phyloP scores from a whole-genome alignment of 352 stramenopile genomes.

The Pythium pyrilobum region DNA sequence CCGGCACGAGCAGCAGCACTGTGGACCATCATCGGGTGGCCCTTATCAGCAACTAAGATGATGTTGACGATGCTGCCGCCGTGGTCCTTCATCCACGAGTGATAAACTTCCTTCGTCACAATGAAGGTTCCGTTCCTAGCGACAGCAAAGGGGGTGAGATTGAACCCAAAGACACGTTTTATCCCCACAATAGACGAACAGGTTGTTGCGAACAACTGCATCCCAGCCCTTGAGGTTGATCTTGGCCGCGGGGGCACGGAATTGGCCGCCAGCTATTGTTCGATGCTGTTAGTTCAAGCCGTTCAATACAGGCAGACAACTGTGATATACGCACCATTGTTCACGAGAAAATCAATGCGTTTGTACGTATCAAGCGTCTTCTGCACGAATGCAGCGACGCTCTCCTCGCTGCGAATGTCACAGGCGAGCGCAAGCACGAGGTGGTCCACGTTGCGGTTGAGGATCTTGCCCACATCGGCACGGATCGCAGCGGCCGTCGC shows the following conservation, averaged over 20 bases:
- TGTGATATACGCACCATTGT: conserved; percentile 57
- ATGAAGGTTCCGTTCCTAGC: conserved; percentile 76
- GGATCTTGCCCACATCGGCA: conserved; percentile 25
- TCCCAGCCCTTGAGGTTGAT: conserved; percentile 87
- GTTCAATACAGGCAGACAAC: background rate
- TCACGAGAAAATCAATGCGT: conserved; percentile 89
- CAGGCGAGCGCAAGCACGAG: conserved; percentile 38
- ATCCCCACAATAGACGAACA: conserved; percentile 30
- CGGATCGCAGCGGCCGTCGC: conserved; percentile 45
- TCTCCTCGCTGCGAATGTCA: conserved; percentile 58
- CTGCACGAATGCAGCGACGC: conserved; percentile 58
- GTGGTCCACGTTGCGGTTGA: conserved; percentile 18
- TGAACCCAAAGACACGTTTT: no score
- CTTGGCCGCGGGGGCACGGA: conserved; percentile 80
- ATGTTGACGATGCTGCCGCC: conserved; percentile 89
- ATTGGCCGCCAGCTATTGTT: conserved; percentile 80
- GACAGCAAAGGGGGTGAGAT: background rate
- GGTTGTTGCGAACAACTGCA: conserved; percentile 89
- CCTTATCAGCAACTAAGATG: conserved; percentile 84
- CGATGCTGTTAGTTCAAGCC: background rate
- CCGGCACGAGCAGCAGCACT: conserved; percentile 78
- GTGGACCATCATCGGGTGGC: conserved; percentile 86
- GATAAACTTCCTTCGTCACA: conserved; percentile 76
- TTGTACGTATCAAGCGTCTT: conserved; percentile 61
- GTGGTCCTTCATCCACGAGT: conserved; percentile 78